Conservation (phyloP, 2,329 filamentous ascomycete species). For the Escovopsis weberi region DNA sequence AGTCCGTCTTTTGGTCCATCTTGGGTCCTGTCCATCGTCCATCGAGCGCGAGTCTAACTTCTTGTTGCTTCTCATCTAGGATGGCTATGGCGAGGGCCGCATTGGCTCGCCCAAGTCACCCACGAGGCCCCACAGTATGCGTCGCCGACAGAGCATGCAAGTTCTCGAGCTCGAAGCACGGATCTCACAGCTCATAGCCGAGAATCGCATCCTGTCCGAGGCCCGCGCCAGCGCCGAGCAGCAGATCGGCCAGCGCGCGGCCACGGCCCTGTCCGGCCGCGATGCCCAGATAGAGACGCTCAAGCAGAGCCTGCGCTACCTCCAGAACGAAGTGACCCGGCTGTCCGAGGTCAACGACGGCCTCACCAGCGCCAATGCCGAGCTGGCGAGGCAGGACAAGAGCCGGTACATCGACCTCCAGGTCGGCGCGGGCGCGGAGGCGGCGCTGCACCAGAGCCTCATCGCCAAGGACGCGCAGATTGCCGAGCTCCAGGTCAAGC, state of each 20-base stretch:
- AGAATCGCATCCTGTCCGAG: conserved; percentile 69
- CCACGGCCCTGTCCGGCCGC: conserved; percentile 60
- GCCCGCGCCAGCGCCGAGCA: conserved; percentile 57
- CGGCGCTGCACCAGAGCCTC: conserved; percentile 49
- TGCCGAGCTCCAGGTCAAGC: conserved; percentile 57
- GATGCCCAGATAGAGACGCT: conserved; percentile 78
- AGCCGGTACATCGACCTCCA: conserved; percentile 55
- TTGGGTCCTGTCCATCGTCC: neutral
- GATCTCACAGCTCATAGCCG: conserved; percentile 70
- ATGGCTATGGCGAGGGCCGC: conserved; percentile 83
- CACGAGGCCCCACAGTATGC: conserved; percentile 87
- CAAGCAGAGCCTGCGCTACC: conserved; percentile 60
- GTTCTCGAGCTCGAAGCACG: conserved; percentile 78
- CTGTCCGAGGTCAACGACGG: conserved; percentile 72
- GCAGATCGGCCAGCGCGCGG: conserved; percentile 47
- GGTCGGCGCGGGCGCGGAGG: conserved; percentile 50
- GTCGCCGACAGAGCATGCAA: conserved; percentile 95
- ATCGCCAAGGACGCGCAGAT: conserved; percentile 77
- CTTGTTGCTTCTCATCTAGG: conserved; percentile 33
- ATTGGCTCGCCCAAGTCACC: conserved; percentile 81
- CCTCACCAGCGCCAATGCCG: conserved; percentile 61
- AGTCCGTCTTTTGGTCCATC: neutral
- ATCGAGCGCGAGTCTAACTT: neutral
- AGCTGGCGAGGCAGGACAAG: conserved; percentile 61
- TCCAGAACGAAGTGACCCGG: conserved; percentile 69